These are phyloP conservation scores for Hevea brasiliensis DNA, from an alignment of 345 rosid species.

Conservation along the genomic window DNA sequence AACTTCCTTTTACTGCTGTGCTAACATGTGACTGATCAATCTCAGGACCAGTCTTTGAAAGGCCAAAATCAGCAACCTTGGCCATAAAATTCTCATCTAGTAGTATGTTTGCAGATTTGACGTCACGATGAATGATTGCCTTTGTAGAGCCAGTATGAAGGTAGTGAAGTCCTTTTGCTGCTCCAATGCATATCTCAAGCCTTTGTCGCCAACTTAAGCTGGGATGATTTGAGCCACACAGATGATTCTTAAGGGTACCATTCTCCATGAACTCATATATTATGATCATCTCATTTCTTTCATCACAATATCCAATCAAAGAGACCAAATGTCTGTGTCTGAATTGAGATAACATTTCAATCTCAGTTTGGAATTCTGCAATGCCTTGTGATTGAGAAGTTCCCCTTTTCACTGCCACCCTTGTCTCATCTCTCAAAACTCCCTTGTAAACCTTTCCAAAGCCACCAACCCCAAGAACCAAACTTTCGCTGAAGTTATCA, in stretches of 20 bases:
- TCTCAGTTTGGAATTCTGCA: constrained; percentile 61
- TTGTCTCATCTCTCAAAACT: constrained; percentile 47
- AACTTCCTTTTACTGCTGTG: constrained; percentile 75
- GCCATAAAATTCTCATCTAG: constrained; percentile 66
- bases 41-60: constrained; percentile 67
- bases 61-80: constrained; percentile 74
- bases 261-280: constrained; percentile 72
- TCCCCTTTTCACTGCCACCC: constrained; percentile 69
- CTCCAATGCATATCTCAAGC: constrained; percentile 67
- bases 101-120: constrained; percentile 68
- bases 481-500: constrained; percentile 44
- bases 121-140: constrained; percentile 69
- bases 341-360: constrained; percentile 68
- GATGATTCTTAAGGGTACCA: constrained; percentile 59
- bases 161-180: constrained; percentile 73
- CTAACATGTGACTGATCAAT: constrained; percentile 73
- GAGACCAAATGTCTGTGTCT: constrained; percentile 78
- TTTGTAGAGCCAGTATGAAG: constrained; percentile 69
- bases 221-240: constrained; percentile 45
- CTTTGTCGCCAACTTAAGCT: constrained; percentile 54
- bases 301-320: constrained; percentile 65
- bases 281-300: constrained; percentile 61
- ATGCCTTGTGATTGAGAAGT: constrained; percentile 58
- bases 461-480: constrained; percentile 66
- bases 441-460: constrained; percentile 73